Evolutionary conservation across 441 rosid genomes (phyloP), one percentile per base, ranked within the genome.

Genomic region (Gossypium davidsonii): DNA sequence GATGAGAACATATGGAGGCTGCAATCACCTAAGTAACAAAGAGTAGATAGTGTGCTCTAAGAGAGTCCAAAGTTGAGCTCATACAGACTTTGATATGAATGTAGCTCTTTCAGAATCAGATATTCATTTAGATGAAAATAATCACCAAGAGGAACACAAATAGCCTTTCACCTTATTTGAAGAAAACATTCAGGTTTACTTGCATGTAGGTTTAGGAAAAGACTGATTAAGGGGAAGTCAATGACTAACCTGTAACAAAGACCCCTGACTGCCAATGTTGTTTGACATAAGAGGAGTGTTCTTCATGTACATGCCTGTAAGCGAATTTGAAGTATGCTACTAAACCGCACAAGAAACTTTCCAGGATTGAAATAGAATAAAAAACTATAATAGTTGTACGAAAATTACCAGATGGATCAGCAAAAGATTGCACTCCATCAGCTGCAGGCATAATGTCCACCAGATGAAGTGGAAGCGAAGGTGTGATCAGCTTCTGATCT

Each of bases 381-480:
- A 58, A 62, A 75, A 57, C 31, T 14, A 25, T 53, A 70, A 44
- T 28, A 58, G 62, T n/a, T 53, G 39, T 52, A 42, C 17, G 74
- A 69, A 48, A 71, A 34, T 74, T 84, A 90, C 89, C 91, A 58
- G 92, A 83, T 69, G 83, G 31, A 82, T 92, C 93, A 48, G 86
- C 68, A 79, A 92, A 73, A 49, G 53, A 70, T 75, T 79, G 93
- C 81, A 82, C 78, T 77, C 90, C 92, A 67, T 90, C 93, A 26
- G 76, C 79, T 52, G 76, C 80, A 74, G 84, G 74, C 64, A 93
- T 85, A 76, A 91, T 89, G 74, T 89, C 97, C 20, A 85, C 90
- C 62, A 96, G 83, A 87, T 91, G 97, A 77, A 85, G 74, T 44
- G 99, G 99, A 80, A 93, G 97, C 67, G 91, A 79, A 74, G 92